Evolutionary conservation across 2,329 filamentous ascomycete genomes (phyloP).

Genomic region (Xylariaceae sp.): DNA sequence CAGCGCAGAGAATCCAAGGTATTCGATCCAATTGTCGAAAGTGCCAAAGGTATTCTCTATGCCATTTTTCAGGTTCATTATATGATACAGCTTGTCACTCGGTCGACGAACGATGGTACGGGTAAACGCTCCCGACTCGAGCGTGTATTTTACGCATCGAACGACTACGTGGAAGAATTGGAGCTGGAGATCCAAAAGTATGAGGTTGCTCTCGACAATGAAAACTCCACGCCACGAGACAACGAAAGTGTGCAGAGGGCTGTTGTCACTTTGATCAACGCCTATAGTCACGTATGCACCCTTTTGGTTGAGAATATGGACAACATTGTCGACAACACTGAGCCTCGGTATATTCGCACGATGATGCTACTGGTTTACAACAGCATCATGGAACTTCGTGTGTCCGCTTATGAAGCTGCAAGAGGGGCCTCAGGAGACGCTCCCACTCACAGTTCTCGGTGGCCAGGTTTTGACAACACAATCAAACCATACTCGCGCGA

Average conservation of each 20-base stretch:
- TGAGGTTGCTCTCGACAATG: slow-evolving; percentile 46
- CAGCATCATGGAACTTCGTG: slow-evolving; percentile 61
- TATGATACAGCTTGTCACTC: slow-evolving; percentile 61
- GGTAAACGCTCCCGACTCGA: slow-evolving; percentile 59
- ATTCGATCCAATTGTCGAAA: slow-evolving; percentile 57
- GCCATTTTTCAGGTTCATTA: slow-evolving; percentile 64
- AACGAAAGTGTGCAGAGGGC: slow-evolving; percentile 61
- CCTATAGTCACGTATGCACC: slow-evolving; percentile 61
- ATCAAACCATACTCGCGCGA: slow-evolving; percentile 48
- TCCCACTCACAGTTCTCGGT: slow-evolving; percentile 25
- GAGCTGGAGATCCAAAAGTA: slow-evolving; percentile 61
- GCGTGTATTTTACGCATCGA: slow-evolving; percentile 63
- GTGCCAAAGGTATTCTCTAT: slow-evolving; percentile 61
- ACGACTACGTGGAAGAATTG: slow-evolving; percentile 59
- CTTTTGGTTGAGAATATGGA: slow-evolving; percentile 58
- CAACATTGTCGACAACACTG: slow-evolving; percentile 59
- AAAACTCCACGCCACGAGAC: slow-evolving; percentile 46
- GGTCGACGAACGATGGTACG: slow-evolving; percentile 55
- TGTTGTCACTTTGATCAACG: slow-evolving; percentile 57
- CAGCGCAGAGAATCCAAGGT: slow-evolving; percentile 57
- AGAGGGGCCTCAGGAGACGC: slow-evolving; percentile 23
- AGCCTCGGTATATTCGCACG: slow-evolving; percentile 61
- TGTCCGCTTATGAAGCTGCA: slow-evolving; percentile 38
- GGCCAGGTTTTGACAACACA: slow-evolving; percentile 40
- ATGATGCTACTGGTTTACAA: slow-evolving; percentile 60